Conservation (phyloP, 2,329 filamentous ascomycete species). For the Trichoderma brevicompactum region DNA sequence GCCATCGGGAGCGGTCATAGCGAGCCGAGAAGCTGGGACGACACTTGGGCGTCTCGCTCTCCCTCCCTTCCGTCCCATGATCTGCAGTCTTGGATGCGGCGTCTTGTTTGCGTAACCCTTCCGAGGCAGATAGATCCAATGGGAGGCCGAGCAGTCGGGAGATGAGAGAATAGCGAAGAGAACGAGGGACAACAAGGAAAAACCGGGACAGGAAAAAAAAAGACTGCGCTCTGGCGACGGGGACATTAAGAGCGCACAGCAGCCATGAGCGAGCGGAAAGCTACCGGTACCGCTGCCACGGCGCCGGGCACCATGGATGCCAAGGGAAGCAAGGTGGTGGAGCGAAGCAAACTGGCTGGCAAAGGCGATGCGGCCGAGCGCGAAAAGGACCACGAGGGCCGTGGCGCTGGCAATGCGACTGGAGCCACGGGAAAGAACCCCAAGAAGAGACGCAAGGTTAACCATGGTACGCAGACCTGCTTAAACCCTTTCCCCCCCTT, state of each 20-base stretch:
- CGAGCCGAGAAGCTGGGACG: slow-evolving; percentile 3
- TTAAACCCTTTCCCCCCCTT: slow-evolving; percentile 8
- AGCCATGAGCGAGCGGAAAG: slow-evolving; percentile 42
- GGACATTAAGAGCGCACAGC: slow-evolving; percentile 30
- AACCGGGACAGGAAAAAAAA: neutral
- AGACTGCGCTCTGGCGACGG: neutral
- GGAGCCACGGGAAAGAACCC: slow-evolving; percentile 57
- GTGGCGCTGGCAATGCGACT: slow-evolving; percentile 21
- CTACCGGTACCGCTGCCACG: slow-evolving; percentile 33
- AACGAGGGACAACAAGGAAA: neutral
- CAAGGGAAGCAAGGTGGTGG: slow-evolving; percentile 39
- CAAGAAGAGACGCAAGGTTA: slow-evolving; percentile 87
- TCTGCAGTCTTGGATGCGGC: slow-evolving; percentile 6
- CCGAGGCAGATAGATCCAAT: slow-evolving; percentile 28
- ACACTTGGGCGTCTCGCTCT: neutral
- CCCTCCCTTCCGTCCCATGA: slow-evolving; percentile 17
- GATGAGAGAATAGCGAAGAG: slow-evolving; percentile 9
- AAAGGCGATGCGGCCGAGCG: slow-evolving; percentile 40
- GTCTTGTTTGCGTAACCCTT: slow-evolving; percentile 28
- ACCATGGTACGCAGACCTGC: slow-evolving; percentile 70
- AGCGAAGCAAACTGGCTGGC: slow-evolving; percentile 35
- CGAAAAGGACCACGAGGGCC: slow-evolving; percentile 37
- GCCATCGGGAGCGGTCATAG: slow-evolving; percentile 18
- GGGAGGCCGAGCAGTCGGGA: slow-evolving; percentile 20
- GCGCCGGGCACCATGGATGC: slow-evolving; percentile 36